Conservation (phyloP, 306 rosid species). For the Pterocarpus macrocarpus region DNA sequence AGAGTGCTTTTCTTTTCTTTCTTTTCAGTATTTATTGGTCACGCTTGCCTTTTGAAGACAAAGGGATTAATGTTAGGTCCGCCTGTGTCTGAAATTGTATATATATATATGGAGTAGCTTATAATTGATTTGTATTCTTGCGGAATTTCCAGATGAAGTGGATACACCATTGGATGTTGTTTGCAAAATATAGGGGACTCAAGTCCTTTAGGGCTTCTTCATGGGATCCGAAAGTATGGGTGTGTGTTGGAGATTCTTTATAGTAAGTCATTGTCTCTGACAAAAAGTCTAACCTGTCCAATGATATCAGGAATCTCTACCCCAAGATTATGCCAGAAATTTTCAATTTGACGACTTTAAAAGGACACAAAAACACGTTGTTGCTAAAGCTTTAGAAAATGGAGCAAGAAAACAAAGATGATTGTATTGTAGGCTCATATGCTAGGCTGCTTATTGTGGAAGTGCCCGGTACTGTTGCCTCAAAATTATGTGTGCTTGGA, state of each 20-base stretch:
- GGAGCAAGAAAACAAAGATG: conserved; percentile 71
- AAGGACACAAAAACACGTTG: conserved; percentile 78
- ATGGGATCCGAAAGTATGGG: conserved; percentile 92
- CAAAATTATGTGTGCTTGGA: conserved; percentile 59
- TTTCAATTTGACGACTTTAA: conserved; percentile 81
- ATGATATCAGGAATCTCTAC: conserved; percentile 84
- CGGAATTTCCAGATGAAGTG: conserved; percentile 97
- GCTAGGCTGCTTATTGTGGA: conserved; percentile 78
- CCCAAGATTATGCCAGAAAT: conserved; percentile 82
- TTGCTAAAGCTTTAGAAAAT: conserved; percentile 74
- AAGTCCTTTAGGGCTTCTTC: conserved; percentile 95
- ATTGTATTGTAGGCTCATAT: conserved; percentile 69
- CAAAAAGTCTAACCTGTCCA: conserved; percentile 35
- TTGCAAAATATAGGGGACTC: conserved; percentile 93
- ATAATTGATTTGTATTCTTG: conserved; percentile 40
- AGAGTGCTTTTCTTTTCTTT: conserved; percentile 61
- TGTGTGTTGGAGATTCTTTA: conserved; percentile 31
- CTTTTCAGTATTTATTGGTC: conserved; percentile 7
- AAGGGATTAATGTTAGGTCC: too few relatives aligned
- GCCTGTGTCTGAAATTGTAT: conserved; percentile 6
- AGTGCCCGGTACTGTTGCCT: conserved; percentile 71
- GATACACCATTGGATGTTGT: conserved; percentile 87
- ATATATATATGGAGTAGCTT: not conserved
- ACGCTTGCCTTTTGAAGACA: not conserved
- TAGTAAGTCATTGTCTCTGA: conserved; percentile 12